Evolutionary conservation across 1,139 yeast genomes (phyloP).

Genomic region (Geotrichum fermentans): DNA sequence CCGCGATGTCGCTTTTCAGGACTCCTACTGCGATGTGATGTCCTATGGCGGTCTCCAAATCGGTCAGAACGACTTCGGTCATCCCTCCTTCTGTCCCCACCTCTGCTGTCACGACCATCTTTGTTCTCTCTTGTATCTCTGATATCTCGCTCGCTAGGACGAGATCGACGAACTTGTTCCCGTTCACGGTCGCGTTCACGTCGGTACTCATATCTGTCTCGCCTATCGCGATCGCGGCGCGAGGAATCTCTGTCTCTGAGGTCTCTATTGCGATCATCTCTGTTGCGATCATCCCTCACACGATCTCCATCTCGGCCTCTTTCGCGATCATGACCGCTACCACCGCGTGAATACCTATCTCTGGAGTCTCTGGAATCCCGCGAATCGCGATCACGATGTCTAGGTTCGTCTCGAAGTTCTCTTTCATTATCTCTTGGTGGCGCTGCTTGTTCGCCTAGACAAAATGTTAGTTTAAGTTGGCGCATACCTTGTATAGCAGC

Average conservation of each 20-base stretch:
- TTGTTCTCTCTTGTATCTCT: constrained; percentile 15
- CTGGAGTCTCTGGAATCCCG: neutral
- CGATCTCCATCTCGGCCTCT: constrained; percentile 22
- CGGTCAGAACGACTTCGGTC: constrained; percentile 1
- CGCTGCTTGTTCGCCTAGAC: constrained; percentile 5
- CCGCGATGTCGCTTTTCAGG: constrained; percentile 21
- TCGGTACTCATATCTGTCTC: constrained; percentile 19
- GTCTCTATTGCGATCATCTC: constrained; percentile 21
- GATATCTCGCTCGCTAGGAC: constrained; percentile 26
- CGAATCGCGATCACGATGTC: constrained; percentile 6
- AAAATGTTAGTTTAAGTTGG: neutral
- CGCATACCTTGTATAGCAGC: neutral
- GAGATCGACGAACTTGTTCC: constrained; percentile 22
- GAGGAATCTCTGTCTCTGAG: constrained; percentile 19
- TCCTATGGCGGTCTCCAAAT: constrained; percentile 13
- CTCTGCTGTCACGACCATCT: constrained; percentile 22
- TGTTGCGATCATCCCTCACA: constrained; percentile 14
- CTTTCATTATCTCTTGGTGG: constrained; percentile 3
- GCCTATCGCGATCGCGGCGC: neutral
- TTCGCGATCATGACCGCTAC: constrained; percentile 20
- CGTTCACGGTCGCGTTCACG: constrained; percentile 22
- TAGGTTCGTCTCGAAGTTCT: constrained; percentile 3
- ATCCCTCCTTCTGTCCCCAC: constrained; percentile 21
- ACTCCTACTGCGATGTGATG: constrained; percentile 22
- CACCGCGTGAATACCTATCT: constrained; percentile 1